Conservation (phyloP, 1,284 basidiomycete genomes). For the Tilletia horrida region DNA sequence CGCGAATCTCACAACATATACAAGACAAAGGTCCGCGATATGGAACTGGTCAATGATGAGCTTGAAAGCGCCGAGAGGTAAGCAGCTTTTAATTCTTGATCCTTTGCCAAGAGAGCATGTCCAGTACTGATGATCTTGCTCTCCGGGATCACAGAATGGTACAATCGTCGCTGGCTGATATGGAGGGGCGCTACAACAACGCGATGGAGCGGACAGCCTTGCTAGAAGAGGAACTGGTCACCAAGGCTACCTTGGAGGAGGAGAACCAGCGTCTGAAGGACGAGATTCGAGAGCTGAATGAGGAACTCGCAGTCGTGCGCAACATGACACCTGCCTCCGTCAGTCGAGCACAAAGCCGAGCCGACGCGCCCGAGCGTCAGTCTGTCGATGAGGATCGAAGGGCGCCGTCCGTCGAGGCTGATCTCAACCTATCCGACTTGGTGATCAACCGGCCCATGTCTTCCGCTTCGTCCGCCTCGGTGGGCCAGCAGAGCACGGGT, state of each 20-base stretch:
- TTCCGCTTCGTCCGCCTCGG: not conserved
- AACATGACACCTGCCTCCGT: slow-evolving; percentile 48
- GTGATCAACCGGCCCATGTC: slow-evolving; percentile 15
- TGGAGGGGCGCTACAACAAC: slow-evolving; percentile 84
- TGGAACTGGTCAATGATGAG: slow-evolving; percentile 53
- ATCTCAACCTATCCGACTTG: slow-evolving; percentile 13
- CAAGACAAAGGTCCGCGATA: slow-evolving; percentile 50
- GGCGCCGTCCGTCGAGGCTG: not conserved
- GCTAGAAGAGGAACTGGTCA: slow-evolving; percentile 90
- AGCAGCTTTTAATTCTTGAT: slow-evolving; percentile 10
- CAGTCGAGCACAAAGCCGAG: slow-evolving; percentile 23
- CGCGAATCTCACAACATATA: slow-evolving; percentile 48
- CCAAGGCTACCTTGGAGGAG: slow-evolving; percentile 84
- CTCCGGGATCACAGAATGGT: slow-evolving; percentile 62
- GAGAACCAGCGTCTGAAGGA: slow-evolving; percentile 88
- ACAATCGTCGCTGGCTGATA: slow-evolving; percentile 81
- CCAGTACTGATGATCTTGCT: slow-evolving; percentile 31
- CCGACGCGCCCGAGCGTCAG: slow-evolving; percentile 26
- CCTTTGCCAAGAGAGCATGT: not conserved
- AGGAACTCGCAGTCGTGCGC: slow-evolving; percentile 77
- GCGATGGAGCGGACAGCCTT: slow-evolving; percentile 94
- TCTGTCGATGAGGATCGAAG: slow-evolving; percentile 25
- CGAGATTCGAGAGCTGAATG: slow-evolving; percentile 82
- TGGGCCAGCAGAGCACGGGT: not conserved
- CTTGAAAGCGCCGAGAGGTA: slow-evolving; percentile 51